Conservation (phyloP, 352 stramenopile species). For the Phytopythium kandeliae region DNA sequence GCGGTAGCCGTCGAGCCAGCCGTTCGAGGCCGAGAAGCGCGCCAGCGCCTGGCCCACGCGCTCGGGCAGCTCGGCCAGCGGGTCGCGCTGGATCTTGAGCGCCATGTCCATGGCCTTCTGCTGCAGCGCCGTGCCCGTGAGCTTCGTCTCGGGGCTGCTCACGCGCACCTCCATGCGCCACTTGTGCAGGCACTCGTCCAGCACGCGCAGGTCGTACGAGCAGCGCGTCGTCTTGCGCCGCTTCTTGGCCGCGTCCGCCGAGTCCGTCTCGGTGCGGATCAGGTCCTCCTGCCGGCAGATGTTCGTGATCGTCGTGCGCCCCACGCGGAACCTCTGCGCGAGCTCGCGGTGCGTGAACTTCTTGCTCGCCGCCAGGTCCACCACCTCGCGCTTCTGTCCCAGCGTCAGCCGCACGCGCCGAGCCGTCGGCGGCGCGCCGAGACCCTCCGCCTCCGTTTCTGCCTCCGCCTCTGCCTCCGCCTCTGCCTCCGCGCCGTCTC, state of each 20-base stretch:
- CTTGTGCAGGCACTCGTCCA: conserved; percentile 85
- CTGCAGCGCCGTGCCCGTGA: conserved; percentile 77
- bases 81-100: conserved; percentile 69
- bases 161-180: conserved; percentile 85
- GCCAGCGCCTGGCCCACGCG: conserved; percentile 66
- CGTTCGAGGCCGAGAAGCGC: conserved; percentile 80
- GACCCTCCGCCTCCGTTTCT: neutral
- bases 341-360: conserved; percentile 84
- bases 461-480: too few species aligned
- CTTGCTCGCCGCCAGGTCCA: conserved; percentile 78
- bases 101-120: conserved; percentile 81
- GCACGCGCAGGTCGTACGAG: conserved; percentile 72
- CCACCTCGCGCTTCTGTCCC: conserved; percentile 81
- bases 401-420: conserved; percentile 74
- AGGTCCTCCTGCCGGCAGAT: conserved; percentile 80
- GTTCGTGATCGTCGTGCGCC: conserved; percentile 82
- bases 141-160: conserved; percentile 66
- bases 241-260: conserved; percentile 80
- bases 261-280: conserved; percentile 83
- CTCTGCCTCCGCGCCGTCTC: neutral
- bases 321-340: conserved; percentile 75
- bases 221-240: conserved; percentile 84
- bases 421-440: conserved; percentile 9
- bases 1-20: conserved; percentile 82
- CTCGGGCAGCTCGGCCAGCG: conserved; percentile 58